Conservation (phyloP, 2,329 filamentous ascomycete species). For the Monosporascus sp. region DNA sequence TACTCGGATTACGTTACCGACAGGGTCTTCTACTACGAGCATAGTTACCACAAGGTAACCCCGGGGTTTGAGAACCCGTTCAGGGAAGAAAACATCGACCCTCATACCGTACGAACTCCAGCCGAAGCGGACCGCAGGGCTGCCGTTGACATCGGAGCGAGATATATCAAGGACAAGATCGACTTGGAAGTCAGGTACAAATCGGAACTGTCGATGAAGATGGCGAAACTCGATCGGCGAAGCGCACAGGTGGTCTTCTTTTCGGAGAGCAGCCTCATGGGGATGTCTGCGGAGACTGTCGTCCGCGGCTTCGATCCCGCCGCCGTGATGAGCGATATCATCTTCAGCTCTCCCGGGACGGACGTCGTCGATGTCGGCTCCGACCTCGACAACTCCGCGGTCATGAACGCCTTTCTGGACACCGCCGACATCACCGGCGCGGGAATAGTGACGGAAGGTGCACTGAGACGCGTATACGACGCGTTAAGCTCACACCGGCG, state of each 20-base stretch:
- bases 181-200: slow-evolving; percentile 13
- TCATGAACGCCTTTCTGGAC: slow-evolving; percentile 21
- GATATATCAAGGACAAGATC: slow-evolving; percentile 20
- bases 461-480: slow-evolving; percentile 19
- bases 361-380: slow-evolving; percentile 6
- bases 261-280: slow-evolving; percentile 32
- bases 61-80: slow-evolving; percentile 15
- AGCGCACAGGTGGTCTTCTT: slow-evolving; percentile 14
- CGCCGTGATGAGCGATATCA: slow-evolving; percentile 17
- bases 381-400: slow-evolving; percentile 2
- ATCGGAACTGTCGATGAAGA: slow-evolving; percentile 8
- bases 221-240: slow-evolving; percentile 12
- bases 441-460: slow-evolving; percentile 18
- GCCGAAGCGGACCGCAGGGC: slow-evolving; percentile 7
- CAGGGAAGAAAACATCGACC: neutral
- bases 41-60: slow-evolving; percentile 17
- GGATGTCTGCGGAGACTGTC: slow-evolving; percentile 32
- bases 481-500: slow-evolving; percentile 19
- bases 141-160: slow-evolving; percentile 5
- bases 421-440: slow-evolving; percentile 15
- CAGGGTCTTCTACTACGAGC: slow-evolving; percentile 21
- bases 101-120: slow-evolving; percentile 3
- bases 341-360: slow-evolving; percentile 16
- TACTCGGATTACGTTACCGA: slow-evolving; percentile 20
- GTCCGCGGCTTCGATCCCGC: slow-evolving; percentile 18